phyloP scores from a whole-genome alignment of 495 filamentous ascomycete genomes.

The Penicillium diatomitis region DNA sequence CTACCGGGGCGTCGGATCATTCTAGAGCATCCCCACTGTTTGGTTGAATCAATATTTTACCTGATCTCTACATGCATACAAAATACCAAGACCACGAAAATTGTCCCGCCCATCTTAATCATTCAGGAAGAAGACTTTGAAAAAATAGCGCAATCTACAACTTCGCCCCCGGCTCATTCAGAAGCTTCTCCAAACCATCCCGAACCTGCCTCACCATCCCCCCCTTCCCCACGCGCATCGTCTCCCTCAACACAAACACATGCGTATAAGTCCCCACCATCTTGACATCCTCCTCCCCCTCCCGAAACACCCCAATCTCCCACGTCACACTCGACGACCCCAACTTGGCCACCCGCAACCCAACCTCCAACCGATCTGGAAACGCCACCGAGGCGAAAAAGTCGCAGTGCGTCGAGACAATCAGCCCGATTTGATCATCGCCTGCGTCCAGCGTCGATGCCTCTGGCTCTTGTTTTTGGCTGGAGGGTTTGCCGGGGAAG shows the following conservation, averaged over 20 bases:
- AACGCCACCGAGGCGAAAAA: slow-evolving; percentile 81
- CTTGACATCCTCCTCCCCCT: slow-evolving; percentile 62
- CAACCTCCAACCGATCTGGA: slow-evolving; percentile 73
- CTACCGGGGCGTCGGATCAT: not conserved
- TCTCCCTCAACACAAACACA: slow-evolving; percentile 75
- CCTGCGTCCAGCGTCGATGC: not conserved
- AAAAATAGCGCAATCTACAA: slow-evolving; percentile 4
- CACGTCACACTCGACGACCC: slow-evolving; percentile 87
- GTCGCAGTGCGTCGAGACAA: slow-evolving; percentile 73
- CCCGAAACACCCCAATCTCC: slow-evolving; percentile 80
- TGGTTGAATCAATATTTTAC: too few species aligned
- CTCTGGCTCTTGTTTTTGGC: not conserved
- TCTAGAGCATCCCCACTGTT: too few species aligned
- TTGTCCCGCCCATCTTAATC: too few species aligned
- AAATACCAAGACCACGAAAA: too few species aligned
- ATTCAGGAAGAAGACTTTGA: too few species aligned
- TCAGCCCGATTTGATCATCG: slow-evolving; percentile 37
- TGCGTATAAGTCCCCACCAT: slow-evolving; percentile 83
- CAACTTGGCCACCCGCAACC: slow-evolving; percentile 71
- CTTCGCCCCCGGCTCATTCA: slow-evolving; percentile 21
- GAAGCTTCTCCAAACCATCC: slow-evolving; percentile 38
- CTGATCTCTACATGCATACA: too few species aligned
- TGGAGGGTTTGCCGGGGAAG: slow-evolving; percentile 3
- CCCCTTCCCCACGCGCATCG: slow-evolving; percentile 48
- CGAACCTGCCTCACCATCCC: slow-evolving; percentile 41